Conservation (phyloP, 1,284 basidiomycete species). For the Retiboletus flavoniger region DNA sequence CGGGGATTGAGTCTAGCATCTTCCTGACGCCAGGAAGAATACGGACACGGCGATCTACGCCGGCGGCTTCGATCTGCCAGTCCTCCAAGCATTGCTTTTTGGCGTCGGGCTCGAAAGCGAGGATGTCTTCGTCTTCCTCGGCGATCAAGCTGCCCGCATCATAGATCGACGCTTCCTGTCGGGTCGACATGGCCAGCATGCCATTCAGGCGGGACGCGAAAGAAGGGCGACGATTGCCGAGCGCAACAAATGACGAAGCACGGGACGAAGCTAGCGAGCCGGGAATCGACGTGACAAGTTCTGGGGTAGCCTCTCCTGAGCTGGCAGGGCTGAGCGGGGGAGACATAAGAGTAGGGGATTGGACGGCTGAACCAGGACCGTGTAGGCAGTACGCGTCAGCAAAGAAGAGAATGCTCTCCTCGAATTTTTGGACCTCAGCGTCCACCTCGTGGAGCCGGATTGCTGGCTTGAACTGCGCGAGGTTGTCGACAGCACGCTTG, state of each 20-base stretch:
- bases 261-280: constrained; percentile 44
- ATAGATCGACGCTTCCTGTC: constrained; percentile 38
- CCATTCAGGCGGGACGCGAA: constrained; percentile 50
- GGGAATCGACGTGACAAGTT: constrained; percentile 31
- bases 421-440: constrained; percentile 64
- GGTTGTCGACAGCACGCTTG: constrained; percentile 69
- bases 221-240: constrained; percentile 46
- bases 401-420: constrained; percentile 68
- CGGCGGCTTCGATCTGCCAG: constrained; percentile 61
- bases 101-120: constrained; percentile 31
- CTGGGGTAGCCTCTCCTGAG: constrained; percentile 43
- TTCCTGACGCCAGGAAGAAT: constrained; percentile 73
- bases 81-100: constrained; percentile 42
- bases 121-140: constrained; percentile 38
- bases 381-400: constrained; percentile 62
- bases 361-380: constrained; percentile 39
- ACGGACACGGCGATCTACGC: constrained; percentile 65
- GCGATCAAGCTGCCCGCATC: constrained; percentile 41
- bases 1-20: constrained; percentile 68
- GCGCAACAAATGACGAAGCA: constrained; percentile 39
- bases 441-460: constrained; percentile 66
- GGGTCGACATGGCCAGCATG: constrained; percentile 45
- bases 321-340: constrained; percentile 30
- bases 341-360: constrained; percentile 29
- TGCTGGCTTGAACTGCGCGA: constrained; percentile 56